Conservation (phyloP, 805 yeast species). For the Kazachstania taianensis region DNA sequence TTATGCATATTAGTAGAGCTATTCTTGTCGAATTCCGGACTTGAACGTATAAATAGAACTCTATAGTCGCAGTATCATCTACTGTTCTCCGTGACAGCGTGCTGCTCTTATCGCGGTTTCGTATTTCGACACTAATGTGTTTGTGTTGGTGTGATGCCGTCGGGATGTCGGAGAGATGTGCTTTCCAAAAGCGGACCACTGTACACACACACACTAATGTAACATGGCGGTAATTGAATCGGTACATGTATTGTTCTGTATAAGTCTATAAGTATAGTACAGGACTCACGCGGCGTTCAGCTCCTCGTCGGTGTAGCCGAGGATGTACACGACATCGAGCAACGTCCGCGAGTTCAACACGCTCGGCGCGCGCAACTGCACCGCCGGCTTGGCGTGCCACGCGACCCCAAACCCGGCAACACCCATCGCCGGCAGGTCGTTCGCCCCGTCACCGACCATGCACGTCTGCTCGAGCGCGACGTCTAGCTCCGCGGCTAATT, state of each 20-base stretch:
- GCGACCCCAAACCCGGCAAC: slow-evolving; percentile 91
- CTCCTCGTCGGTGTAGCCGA: slow-evolving; percentile 61
- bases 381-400: slow-evolving; percentile 94
- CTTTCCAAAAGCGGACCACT: too few species aligned
- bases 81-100: too few species aligned
- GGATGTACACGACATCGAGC: slow-evolving; percentile 65
- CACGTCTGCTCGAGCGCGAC: slow-evolving; percentile 46
- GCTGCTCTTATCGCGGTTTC: too few species aligned
- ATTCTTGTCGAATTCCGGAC: too few species aligned
- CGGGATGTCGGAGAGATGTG: too few species aligned
- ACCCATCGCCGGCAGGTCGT: slow-evolving; percentile 87
- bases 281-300: slow-evolving; percentile 19
- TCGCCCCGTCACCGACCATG: slow-evolving; percentile 97
- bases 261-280: background rate
- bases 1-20: too few species aligned
- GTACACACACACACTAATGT: too few species aligned
- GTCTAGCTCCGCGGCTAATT: slow-evolving; percentile 46
- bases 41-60: too few species aligned
- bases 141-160: too few species aligned
- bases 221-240: too few species aligned
- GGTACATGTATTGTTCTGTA: background rate
- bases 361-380: slow-evolving; percentile 74
- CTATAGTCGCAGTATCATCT: too few species aligned
- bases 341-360: slow-evolving; percentile 66
- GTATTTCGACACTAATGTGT: too few species aligned